Base-by-base conservation (phyloP, 2,329 filamentous ascomycete species). In the Neospermospora avenae region DNA sequence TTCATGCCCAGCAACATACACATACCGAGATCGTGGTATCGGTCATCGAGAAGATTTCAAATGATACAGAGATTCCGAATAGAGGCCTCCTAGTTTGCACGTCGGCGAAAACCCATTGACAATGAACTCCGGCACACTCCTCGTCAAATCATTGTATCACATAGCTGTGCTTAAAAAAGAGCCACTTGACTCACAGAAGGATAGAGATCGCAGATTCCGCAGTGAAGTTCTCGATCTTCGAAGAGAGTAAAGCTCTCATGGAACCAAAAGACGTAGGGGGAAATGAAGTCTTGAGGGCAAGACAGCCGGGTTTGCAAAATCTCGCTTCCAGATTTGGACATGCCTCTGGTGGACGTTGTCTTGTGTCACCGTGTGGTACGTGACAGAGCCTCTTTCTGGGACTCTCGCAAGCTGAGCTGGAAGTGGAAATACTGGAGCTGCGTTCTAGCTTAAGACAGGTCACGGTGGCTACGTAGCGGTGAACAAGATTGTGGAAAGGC, bases 311-410 rank as follows among this genome's bases (percentile, higher is more conserved):
- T 20, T 57, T 48, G 22, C 44, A 28, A 49, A 20, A 5, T 20
- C 22, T 51, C 48, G n/a, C 34, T 37, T 28, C 18, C 13, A 37
- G n/a, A 6, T 3, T 16, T 16, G 18, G 6, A 35, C 18, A 24
- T 37, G n/a, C 35, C 28, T 51, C 28, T 24, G 37, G 20, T 16
- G 37, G 28, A 25, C 16, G 4, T 44, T 58, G 46, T 42, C 18
- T 28, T 20, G 45, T 62, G n/a, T 55, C 31, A 55, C 56, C 2
- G 45, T 16, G 56, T 62, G 56, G n/a, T 14, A 62, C 56, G 37
- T 59, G 60, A 59, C 52, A 54, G 37, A 57, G 39, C 22, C 18
- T 31, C 2, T 16, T 42, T 49, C 25, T 28, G 37, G 51, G 44
- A 25, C 31, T 24, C n/a, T 45, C 14, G 18, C 31, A 11, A 31